phyloP scores from a whole-genome alignment of 192 early-diverging fungal species.

The Spizellomyces punctatus region DNA sequence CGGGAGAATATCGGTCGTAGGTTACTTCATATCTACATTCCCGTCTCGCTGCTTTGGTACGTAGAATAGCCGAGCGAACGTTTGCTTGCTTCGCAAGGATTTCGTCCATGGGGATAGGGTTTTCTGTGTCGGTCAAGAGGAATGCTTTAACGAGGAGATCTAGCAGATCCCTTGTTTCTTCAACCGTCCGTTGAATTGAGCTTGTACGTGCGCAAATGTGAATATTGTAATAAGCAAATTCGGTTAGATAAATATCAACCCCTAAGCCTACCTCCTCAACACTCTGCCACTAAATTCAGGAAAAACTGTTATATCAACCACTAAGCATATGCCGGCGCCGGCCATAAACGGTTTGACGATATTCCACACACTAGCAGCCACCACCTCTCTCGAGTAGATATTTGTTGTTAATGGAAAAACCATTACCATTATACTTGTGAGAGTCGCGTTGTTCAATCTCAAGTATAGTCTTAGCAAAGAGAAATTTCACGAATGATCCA shows the following conservation, averaged over 20 bases:
- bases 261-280: constrained; percentile 1
- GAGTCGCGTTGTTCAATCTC: neutral
- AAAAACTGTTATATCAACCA: constrained; percentile 12
- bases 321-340: constrained; percentile 17
- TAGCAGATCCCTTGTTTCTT: constrained; percentile 18
- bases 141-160: constrained; percentile 21
- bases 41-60: constrained; percentile 28
- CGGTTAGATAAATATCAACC: neutral
- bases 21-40: constrained; percentile 30
- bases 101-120: constrained; percentile 17
- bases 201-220: constrained; percentile 1
- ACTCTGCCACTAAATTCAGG: constrained; percentile 27
- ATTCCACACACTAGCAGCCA: neutral
- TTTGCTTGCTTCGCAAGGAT: constrained; percentile 21
- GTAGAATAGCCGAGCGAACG: constrained; percentile 14
- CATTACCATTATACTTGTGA: constrained; percentile 6
- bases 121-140: constrained; percentile 3
- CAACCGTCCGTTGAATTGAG: constrained; percentile 25
- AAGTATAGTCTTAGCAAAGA: neutral
- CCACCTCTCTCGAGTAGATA: neutral
- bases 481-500: too few relatives aligned
- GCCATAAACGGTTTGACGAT: constrained; percentile 18
- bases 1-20: constrained; percentile 26
- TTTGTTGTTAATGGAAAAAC: constrained; percentile 19
- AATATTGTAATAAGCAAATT: neutral